Percentiles rank a stretch among this genome's conserved stretches.
Evolutionary conservation across 176 grass and related monocot genomes (phyloP).

Genomic region (Alopecurus myosuroides): DNA sequence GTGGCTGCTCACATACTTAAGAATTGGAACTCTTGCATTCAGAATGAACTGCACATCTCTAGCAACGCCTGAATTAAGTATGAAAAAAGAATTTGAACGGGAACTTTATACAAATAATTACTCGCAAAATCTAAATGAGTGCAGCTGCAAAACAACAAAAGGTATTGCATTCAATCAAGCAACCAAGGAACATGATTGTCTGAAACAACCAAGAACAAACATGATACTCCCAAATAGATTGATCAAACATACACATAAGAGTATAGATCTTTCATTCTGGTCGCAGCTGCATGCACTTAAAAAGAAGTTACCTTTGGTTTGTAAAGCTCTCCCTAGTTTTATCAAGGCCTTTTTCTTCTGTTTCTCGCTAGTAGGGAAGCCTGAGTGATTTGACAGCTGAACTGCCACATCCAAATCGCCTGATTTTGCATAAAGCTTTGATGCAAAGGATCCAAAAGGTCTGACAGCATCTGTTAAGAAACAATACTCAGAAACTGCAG

Average conservation of each 20-base stretch:
- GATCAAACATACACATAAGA: neutral
- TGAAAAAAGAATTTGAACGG: neutral
- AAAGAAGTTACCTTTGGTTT: conserved; percentile 44
- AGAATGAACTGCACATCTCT: conserved; percentile 56
- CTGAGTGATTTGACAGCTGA: conserved; percentile 15
- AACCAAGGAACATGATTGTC: neutral
- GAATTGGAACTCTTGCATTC: conserved; percentile 75
- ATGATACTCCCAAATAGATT: neutral
- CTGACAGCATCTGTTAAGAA: conserved; percentile 48
- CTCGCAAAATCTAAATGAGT: neutral
- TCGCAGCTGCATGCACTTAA: neutral
- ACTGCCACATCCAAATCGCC: conserved; percentile 91
- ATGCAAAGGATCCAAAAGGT: conserved; percentile 93
- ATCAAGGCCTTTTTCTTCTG: conserved; percentile 49
- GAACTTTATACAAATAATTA: neutral
- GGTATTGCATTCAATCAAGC: neutral
- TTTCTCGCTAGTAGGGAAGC: conserved; percentile 17
- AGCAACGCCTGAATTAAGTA: conserved; percentile 53
- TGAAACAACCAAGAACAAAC: neutral
- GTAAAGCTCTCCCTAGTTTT: conserved; percentile 51
- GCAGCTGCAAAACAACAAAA: neutral
- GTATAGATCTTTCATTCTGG: conserved; percentile 7
- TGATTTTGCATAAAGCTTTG: conserved; percentile 84
- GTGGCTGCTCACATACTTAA: conserved; percentile 55
- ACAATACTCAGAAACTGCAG: conserved; percentile 9